phyloP scores from a whole-genome alignment of 2,329 filamentous ascomycete genomes.

The Beauveria sp. region DNA sequence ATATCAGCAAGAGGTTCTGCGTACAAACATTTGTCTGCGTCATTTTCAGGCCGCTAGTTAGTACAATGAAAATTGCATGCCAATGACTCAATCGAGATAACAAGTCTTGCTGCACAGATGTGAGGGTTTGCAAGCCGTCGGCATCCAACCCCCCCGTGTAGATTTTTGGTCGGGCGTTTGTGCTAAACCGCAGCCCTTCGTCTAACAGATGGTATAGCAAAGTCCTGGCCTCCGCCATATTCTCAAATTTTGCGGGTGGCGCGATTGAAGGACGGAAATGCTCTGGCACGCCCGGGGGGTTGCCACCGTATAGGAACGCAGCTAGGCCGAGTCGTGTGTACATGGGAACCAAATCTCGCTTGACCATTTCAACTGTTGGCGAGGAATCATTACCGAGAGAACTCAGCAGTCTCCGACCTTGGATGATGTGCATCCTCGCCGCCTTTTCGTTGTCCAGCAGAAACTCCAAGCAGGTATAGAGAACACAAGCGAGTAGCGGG shows the following conservation, averaged over 20 bases:
- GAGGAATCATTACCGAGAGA: constrained; percentile 22
- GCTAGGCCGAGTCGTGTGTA: constrained; percentile 35
- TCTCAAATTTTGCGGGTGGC: constrained; percentile 27
- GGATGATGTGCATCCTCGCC: constrained; percentile 36
- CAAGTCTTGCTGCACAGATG: constrained; percentile 25
- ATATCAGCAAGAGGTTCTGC: constrained; percentile 27
- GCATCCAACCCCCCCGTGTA: constrained; percentile 20
- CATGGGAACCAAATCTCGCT: constrained; percentile 34
- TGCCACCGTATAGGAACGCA: constrained; percentile 32
- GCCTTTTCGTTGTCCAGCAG: constrained; percentile 40
- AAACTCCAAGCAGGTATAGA: constrained; percentile 48
- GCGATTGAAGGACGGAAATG: constrained; percentile 24
- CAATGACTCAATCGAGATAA: constrained; percentile 22
- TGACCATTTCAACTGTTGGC: constrained; percentile 29
- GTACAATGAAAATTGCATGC: constrained; percentile 23
- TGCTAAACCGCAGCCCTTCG: constrained; percentile 29
- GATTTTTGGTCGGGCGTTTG: constrained; percentile 18
- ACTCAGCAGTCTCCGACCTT: constrained; percentile 34
- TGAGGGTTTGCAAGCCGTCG: constrained; percentile 20
- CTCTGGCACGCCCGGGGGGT: constrained; percentile 27
- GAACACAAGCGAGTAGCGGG: constrained; percentile 37
- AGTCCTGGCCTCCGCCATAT: constrained; percentile 23
- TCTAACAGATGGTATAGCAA: constrained; percentile 32
- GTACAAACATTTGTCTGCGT: constrained; percentile 9
- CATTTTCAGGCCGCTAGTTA: constrained; percentile 13